Evolutionary conservation across 805 yeast species (phyloP).

Genomic region (Barnettozyma californica): DNA sequence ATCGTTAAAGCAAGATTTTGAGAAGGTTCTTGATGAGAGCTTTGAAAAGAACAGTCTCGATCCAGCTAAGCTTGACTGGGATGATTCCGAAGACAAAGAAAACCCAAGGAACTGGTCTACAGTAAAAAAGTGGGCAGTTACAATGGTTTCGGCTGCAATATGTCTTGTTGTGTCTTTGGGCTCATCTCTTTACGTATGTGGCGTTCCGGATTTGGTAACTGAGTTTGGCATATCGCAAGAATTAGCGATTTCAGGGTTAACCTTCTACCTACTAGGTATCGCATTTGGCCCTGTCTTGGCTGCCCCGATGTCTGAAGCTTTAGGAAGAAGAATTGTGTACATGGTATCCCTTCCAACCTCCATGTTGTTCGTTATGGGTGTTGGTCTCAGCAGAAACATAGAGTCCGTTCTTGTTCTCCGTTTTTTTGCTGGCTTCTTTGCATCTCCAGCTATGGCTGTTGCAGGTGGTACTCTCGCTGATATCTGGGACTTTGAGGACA

Average conservation of each 20-base stretch:
- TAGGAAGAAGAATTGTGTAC: constrained; percentile 64
- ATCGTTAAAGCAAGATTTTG: constrained; percentile 6
- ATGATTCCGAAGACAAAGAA: constrained; percentile 51
- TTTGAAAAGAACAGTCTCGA: constrained; percentile 29
- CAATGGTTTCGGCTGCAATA: constrained; percentile 57
- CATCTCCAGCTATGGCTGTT: constrained; percentile 78
- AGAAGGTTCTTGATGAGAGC: constrained; percentile 1
- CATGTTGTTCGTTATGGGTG: constrained; percentile 70
- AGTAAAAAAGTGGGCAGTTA: constrained; percentile 58
- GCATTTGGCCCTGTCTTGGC: constrained; percentile 66
- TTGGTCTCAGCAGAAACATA: constrained; percentile 59
- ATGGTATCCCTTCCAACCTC: constrained; percentile 55
- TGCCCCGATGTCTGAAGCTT: constrained; percentile 67
- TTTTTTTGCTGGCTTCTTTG: constrained; percentile 68
- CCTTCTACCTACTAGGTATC: constrained; percentile 66
- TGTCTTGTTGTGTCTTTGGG: constrained; percentile 74
- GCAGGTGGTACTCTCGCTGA: constrained; percentile 84
- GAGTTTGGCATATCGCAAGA: constrained; percentile 53
- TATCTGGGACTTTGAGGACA: constrained; percentile 60
- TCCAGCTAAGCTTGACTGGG: constrained; percentile 49
- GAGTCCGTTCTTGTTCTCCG: constrained; percentile 59
- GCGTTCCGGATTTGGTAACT: constrained; percentile 48
- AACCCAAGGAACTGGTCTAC: constrained; percentile 68
- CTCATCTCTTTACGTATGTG: constrained; percentile 64
- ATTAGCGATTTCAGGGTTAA: constrained; percentile 60